Evolutionary conservation across 1,284 basidiomycete genomes (phyloP).

Genomic region (Hortiboletus rubellus): DNA sequence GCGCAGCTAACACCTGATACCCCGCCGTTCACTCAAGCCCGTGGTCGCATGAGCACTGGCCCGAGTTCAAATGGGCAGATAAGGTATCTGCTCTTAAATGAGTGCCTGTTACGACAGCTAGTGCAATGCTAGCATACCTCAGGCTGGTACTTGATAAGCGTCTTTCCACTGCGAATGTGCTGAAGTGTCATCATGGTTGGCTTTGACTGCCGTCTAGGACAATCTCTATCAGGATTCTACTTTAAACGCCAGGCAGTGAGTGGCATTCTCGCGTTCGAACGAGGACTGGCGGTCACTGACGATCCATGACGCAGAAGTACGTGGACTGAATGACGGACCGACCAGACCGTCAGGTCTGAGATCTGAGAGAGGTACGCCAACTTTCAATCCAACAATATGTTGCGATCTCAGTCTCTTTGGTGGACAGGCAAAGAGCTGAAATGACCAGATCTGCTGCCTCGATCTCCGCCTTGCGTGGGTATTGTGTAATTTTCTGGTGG

Average conservation of each 20-base stretch:
- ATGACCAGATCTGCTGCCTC: neutral
- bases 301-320: neutral
- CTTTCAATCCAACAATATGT: too few relatives aligned
- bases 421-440: too few relatives aligned
- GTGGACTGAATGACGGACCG: neutral
- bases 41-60: neutral
- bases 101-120: neutral
- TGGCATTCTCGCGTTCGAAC: neutral
- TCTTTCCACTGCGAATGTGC: neutral
- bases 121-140: slow-evolving; percentile 1
- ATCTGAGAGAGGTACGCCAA: too few relatives aligned
- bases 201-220: neutral
- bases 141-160: neutral
- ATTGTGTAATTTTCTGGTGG: neutral
- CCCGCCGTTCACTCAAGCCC: neutral
- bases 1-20: neutral
- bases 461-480: neutral
- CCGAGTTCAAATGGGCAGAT: too few relatives aligned
- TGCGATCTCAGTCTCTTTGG: too few relatives aligned
- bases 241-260: neutral
- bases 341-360: neutral
- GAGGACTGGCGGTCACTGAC: neutral
- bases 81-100: neutral
- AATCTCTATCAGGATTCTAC: neutral
- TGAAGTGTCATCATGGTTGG: neutral